Base-by-base conservation (phyloP, 164 flowering plant genomes). In the Warburgia ugandensis region DNA sequence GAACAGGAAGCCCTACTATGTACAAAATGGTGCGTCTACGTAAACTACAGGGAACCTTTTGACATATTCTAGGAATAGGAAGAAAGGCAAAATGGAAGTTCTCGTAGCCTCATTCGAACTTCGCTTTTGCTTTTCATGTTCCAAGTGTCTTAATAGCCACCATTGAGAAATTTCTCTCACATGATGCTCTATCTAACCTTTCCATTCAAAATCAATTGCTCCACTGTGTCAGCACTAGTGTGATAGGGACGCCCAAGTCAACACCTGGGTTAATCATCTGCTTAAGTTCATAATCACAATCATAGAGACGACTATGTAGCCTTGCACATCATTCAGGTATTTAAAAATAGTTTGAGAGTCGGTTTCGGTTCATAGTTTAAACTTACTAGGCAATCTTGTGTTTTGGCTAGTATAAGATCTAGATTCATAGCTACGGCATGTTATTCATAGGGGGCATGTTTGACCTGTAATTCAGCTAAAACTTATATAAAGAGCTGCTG, bases 401-500 rank as follows among this genome's bases (percentile, higher is more conserved):
- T n/a, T 16, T 25, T 4, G 33, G 14, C 10, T 37, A 5, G 23
- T 37, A 51, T 27, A 20, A 9, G 23, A 17, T 37, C 55, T 23
- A 37, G 44, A 38, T 28, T 51, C 45, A 51, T 36, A 16, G 45
- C 31, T 26, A 0, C 10, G 12, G n/a, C 8, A n/a, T 2, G 25
- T 13, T 38, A 4, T 45, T 29, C 17, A 26, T 23, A 12, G 2
- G 9, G 9, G n/a, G 16, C 19, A 54, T 22, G 40, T 32, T 33
- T 54, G 38, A 31, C 48, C 50, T 17, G 50, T 11, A 33, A n/a
- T 54, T 23, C 45, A 22, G 12, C 41, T 21, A n/a, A 39, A 32
- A n/a, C 31, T 45, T 54, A 54, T 54, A 30, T 23, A 44, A 45
- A 21, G 58, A 45, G 50, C 26, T 30, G 11, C 33, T 41, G 11